phyloP scores from a whole-genome alignment of 208 protist species.

The Crithidia expoeki region DNA sequence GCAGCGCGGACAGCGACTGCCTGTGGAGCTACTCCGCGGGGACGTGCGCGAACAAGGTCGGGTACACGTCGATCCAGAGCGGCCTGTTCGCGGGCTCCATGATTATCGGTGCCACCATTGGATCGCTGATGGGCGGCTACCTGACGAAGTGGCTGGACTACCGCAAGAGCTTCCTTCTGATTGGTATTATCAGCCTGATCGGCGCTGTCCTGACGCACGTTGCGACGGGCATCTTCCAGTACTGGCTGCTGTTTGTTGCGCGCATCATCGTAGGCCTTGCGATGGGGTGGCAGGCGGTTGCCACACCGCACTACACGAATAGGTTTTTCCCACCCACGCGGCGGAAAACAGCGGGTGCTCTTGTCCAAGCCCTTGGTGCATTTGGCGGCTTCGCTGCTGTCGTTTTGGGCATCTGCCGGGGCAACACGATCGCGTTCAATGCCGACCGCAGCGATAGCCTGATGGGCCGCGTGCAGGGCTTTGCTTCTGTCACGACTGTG shows the following conservation, averaged over 20 bases:
- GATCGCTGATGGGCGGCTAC: too few species aligned
- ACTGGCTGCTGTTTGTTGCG: too few species aligned
- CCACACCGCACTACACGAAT: too few species aligned
- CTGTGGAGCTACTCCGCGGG: conserved; percentile 38
- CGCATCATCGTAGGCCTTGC: too few species aligned
- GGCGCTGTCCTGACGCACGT: too few species aligned
- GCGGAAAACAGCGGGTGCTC: conserved; percentile 32
- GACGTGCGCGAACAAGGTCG: conserved; percentile 41
- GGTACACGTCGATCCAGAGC: conserved; percentile 55
- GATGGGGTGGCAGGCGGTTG: too few species aligned
- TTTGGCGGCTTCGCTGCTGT: conserved; percentile 43
- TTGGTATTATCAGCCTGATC: too few species aligned
- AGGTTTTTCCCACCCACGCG: conserved; percentile 24
- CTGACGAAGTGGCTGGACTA: too few species aligned
- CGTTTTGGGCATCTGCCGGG: conserved; percentile 31
- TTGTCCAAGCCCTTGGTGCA: conserved; percentile 42
- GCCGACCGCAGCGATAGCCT: conserved; percentile 23
- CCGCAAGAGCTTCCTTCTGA: too few species aligned
- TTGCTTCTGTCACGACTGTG: conserved; percentile 15
- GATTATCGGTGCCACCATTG: too few species aligned
- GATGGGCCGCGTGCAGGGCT: conserved; percentile 39
- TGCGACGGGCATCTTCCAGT: too few species aligned
- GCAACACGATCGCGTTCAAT: conserved; percentile 27
- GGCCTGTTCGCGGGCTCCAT: too few species aligned
- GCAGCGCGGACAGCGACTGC: conserved; percentile 26